These are phyloP conservation scores for Stylonectria norvegica DNA, from an alignment of 2,329 filamentous ascomycete genomes.

Conservation along the genomic window DNA sequence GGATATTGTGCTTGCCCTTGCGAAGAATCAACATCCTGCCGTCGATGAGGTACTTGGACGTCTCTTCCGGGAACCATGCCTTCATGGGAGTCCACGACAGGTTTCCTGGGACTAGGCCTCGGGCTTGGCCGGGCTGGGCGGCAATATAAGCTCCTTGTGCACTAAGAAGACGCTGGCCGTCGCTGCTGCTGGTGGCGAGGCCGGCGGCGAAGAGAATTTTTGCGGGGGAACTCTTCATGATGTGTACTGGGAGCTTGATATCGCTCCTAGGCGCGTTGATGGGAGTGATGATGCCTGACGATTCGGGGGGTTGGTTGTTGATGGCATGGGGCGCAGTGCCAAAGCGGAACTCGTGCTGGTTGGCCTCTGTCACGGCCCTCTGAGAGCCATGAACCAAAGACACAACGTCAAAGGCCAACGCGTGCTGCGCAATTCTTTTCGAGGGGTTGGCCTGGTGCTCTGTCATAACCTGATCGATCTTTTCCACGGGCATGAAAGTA, in stretches of 20 bases:
- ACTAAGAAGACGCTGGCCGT: slow-evolving; percentile 56
- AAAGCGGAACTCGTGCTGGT: slow-evolving; percentile 51
- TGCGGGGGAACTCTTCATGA: slow-evolving; percentile 55
- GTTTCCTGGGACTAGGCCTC: slow-evolving; percentile 45
- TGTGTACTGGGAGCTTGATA: slow-evolving; percentile 56
- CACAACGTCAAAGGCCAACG: slow-evolving; percentile 77
- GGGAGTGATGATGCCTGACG: slow-evolving; percentile 34
- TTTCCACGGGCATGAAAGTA: slow-evolving; percentile 73
- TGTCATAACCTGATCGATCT: slow-evolving; percentile 66
- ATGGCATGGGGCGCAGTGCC: slow-evolving; percentile 31
- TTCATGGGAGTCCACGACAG: slow-evolving; percentile 62
- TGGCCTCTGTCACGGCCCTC: slow-evolving; percentile 60
- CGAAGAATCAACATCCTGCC: slow-evolving; percentile 57
- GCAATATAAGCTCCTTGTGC: slow-evolving; percentile 60
- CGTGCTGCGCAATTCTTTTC: slow-evolving; percentile 76
- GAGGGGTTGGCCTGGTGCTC: slow-evolving; percentile 65
- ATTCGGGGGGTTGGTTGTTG: slow-evolving; percentile 28
- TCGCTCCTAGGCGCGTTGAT: slow-evolving; percentile 52
- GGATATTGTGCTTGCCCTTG: slow-evolving; percentile 61
- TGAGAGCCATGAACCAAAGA: slow-evolving; percentile 70
- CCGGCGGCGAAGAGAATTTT: slow-evolving; percentile 59
- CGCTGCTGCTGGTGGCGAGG: slow-evolving; percentile 52
- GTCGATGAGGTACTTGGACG: slow-evolving; percentile 58
- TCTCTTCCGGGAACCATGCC: slow-evolving; percentile 55
- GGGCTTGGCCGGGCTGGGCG: slow-evolving; percentile 43